Conservation (phyloP, 2,329 filamentous ascomycete species). For the Talaromyces piceae region DNA sequence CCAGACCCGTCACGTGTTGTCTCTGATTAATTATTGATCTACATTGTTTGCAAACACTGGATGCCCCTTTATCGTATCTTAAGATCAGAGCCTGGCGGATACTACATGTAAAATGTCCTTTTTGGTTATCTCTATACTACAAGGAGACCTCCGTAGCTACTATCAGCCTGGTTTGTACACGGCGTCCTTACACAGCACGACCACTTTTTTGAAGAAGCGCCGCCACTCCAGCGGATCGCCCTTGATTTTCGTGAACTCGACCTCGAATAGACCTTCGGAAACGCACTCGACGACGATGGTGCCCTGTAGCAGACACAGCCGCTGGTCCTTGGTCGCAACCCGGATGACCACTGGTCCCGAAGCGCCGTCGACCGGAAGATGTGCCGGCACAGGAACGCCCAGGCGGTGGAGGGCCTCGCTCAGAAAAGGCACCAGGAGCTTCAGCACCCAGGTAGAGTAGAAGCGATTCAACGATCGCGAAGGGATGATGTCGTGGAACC, state of each 20-base stretch:
- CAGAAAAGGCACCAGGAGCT: conserved; percentile 71
- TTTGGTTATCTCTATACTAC: neutral
- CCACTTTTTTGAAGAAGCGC: conserved; percentile 93
- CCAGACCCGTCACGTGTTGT: neutral
- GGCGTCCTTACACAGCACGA: conserved; percentile 75
- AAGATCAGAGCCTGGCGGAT: too few species aligned
- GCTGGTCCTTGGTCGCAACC: conserved; percentile 60
- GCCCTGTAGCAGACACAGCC: conserved; percentile 37
- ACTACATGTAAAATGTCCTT: too few species aligned
- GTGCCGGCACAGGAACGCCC: conserved; percentile 62
- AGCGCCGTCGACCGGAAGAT: conserved; percentile 37
- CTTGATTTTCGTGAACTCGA: conserved; percentile 88
- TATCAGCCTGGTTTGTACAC: conserved; percentile 56
- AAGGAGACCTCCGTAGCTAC: neutral
- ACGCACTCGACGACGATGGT: conserved; percentile 39
- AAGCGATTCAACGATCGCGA: conserved; percentile 83
- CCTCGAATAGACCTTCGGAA: conserved; percentile 62
- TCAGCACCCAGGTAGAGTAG: conserved; percentile 71
- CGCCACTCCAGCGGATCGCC: conserved; percentile 96
- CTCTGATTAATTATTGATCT: too few species aligned
- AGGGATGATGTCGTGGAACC: conserved; percentile 86
- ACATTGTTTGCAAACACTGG: too few species aligned
- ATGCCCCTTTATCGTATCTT: too few species aligned
- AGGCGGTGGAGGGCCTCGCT: conserved; percentile 75
- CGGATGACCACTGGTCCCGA: conserved; percentile 57